These are phyloP conservation scores for Pyronema omphalodes DNA, from an alignment of 495 filamentous ascomycete species.

Conservation along the genomic window DNA sequence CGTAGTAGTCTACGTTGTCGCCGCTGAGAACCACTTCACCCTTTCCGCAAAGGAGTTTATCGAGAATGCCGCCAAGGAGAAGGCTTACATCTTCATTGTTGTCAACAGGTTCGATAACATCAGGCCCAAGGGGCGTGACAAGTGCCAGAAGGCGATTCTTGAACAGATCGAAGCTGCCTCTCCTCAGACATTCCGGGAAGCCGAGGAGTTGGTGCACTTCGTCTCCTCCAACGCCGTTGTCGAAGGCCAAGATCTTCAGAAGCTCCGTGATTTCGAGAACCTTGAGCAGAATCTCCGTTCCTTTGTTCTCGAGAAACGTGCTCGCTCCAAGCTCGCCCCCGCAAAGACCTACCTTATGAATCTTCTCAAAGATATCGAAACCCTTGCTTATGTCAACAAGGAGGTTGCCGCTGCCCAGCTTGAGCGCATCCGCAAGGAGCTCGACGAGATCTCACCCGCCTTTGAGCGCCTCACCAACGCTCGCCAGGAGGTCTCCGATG, in stretches of 20 bases:
- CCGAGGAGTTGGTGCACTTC: conserved; percentile 84
- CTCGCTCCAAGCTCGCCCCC: conserved; percentile 84
- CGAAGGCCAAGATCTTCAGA: conserved; percentile 78
- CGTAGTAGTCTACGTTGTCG: conserved; percentile 95
- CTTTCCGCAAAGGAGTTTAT: conserved; percentile 94
- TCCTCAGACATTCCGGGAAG: conserved; percentile 81
- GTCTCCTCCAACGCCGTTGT: conserved; percentile 92
- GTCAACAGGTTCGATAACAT: conserved; percentile 96
- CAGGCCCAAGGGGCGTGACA: conserved; percentile 69
- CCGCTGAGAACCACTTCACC: conserved; percentile 93
- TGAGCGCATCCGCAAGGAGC: conserved; percentile 60
- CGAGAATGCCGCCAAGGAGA: conserved; percentile 82
- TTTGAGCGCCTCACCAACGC: conserved; percentile 71
- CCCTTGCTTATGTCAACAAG: conserved; percentile 67
- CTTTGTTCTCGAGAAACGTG: conserved; percentile 91
- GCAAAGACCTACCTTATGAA: conserved; percentile 95
- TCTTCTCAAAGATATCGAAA: conserved; percentile 65
- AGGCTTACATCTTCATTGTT: conserved; percentile 97
- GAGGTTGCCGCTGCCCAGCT: conserved; percentile 75
- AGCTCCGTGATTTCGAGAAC: conserved; percentile 70
- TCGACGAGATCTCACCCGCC: conserved; percentile 65
- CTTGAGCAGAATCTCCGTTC: conserved; percentile 74
- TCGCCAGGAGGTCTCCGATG: conserved; percentile 59
- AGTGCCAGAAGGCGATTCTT: conserved; percentile 75
- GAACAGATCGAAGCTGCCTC: conserved; percentile 73